phyloP scores from a whole-genome alignment of 2,329 filamentous ascomycete species.

The Neurospora crassa region DNA sequence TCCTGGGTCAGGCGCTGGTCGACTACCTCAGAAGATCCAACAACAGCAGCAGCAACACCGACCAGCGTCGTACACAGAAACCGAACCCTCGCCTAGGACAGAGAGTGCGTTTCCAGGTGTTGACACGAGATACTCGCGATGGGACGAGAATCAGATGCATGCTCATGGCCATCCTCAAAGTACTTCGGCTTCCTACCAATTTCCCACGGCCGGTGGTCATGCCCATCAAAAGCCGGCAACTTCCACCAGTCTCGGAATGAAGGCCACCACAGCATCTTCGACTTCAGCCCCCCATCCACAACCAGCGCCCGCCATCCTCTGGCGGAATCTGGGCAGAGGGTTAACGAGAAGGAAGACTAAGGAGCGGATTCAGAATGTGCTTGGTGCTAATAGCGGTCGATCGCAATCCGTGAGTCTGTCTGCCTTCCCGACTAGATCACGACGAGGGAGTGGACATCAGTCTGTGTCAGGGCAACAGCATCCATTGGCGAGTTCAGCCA shows the following conservation, averaged over 20 bases:
- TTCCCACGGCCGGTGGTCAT: neutral
- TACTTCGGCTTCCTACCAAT: neutral
- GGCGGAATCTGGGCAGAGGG: neutral
- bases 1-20: neutral
- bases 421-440: neutral
- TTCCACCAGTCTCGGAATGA: neutral
- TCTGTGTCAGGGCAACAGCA: neutral
- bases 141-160: constrained; percentile 13
- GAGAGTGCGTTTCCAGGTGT: constrained; percentile 19
- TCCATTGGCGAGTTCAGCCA: neutral
- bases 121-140: constrained; percentile 22
- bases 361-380: neutral
- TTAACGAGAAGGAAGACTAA: neutral
- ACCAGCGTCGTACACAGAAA: constrained; percentile 29
- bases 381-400: neutral
- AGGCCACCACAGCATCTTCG: neutral
- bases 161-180: neutral
- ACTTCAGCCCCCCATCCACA: neutral
- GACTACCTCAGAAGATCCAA: neutral
- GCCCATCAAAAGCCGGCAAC: neutral
- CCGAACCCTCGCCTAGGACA: constrained; percentile 32
- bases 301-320: neutral
- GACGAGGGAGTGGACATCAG: neutral
- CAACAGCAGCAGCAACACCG: constrained; percentile 3
- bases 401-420: neutral